Percentiles rank a stretch among this genome's conserved stretches.
Evolutionary conservation across 1,284 basidiomycete genomes (phyloP).

Genomic region (Cutaneotrichosporon curvatum): DNA sequence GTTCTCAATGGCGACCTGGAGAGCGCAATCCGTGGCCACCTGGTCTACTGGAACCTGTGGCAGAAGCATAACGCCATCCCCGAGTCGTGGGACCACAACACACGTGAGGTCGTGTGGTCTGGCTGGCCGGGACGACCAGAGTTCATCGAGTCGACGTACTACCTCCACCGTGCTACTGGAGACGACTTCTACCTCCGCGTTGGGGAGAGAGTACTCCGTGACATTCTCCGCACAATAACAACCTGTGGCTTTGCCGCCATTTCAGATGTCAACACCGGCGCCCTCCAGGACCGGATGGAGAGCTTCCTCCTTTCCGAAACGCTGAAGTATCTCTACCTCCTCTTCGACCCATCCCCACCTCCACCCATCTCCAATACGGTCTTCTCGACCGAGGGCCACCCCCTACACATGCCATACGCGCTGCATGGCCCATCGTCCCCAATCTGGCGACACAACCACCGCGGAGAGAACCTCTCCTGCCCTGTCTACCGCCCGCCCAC

Average conservation of each 20-base stretch:
- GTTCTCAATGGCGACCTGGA: conserved; percentile 83
- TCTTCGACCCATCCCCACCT: conserved; percentile 62
- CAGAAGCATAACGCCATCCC: conserved; percentile 72
- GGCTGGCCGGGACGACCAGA: conserved; percentile 82
- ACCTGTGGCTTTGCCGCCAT: conserved; percentile 78
- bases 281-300: conserved; percentile 77
- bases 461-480: conserved; percentile 62
- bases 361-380: conserved; percentile 54
- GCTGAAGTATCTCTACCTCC: conserved; percentile 83
- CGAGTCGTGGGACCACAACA: conserved; percentile 78
- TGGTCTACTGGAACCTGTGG: conserved; percentile 87
- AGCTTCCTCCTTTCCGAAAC: conserved; percentile 86
- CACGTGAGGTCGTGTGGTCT: conserved; percentile 62
- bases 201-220: conserved; percentile 71
- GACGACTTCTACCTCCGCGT: conserved; percentile 87
- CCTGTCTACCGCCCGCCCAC: conserved; percentile 57
- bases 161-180: conserved; percentile 83
- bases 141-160: conserved; percentile 90
- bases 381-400: conserved; percentile 88
- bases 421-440: conserved; percentile 55
- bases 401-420: conserved; percentile 59
- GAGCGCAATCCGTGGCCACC: conserved; percentile 75
- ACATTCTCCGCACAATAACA: conserved; percentile 70
- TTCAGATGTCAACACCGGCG: conserved; percentile 68
- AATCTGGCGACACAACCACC: conserved; percentile 30